Evolutionary conservation across 1,284 basidiomycete species (phyloP).

Genomic region (Microbotryum silenes-acaulis): DNA sequence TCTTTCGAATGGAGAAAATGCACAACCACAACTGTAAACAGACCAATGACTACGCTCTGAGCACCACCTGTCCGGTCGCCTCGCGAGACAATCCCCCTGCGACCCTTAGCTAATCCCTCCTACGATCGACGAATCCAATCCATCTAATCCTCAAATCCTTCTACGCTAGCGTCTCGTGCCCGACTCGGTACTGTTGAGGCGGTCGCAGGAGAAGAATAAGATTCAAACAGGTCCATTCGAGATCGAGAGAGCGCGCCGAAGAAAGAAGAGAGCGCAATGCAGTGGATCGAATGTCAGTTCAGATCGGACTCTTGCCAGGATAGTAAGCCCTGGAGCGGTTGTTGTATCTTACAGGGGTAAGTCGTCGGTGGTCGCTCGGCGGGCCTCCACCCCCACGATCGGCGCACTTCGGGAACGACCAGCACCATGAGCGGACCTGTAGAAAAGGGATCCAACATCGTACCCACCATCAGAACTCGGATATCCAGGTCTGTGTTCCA

Average conservation of each 20-base stretch:
- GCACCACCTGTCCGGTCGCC: no score
- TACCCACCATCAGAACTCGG: background rate
- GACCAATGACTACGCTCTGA: no score
- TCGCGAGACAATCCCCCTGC: no score
- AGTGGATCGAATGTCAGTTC: slow-evolving; percentile 43
- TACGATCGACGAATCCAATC: background rate
- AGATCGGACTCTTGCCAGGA: background rate
- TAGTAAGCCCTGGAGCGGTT: background rate
- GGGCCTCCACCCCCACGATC: slow-evolving; percentile 59
- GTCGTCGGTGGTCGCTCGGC: slow-evolving; percentile 69
- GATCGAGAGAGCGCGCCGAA: background rate
- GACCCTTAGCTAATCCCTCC: no score
- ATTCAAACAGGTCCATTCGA: background rate
- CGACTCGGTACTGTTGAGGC: slow-evolving; percentile 28
- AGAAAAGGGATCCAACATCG: background rate
- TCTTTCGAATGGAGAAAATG: no score
- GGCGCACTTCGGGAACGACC: slow-evolving; percentile 68
- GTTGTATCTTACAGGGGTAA: slow-evolving; percentile 65
- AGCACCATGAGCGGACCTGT: slow-evolving; percentile 70
- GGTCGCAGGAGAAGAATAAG: background rate
- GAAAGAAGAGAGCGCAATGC: slow-evolving; percentile 36
- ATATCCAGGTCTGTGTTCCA: background rate
- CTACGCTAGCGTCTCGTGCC: slow-evolving; percentile 25
- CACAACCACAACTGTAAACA: no score
- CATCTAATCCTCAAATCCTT: slow-evolving; percentile 32